Base-by-base conservation (phyloP, 176 grass and related monocot species). In the Lolium multiflorum region DNA sequence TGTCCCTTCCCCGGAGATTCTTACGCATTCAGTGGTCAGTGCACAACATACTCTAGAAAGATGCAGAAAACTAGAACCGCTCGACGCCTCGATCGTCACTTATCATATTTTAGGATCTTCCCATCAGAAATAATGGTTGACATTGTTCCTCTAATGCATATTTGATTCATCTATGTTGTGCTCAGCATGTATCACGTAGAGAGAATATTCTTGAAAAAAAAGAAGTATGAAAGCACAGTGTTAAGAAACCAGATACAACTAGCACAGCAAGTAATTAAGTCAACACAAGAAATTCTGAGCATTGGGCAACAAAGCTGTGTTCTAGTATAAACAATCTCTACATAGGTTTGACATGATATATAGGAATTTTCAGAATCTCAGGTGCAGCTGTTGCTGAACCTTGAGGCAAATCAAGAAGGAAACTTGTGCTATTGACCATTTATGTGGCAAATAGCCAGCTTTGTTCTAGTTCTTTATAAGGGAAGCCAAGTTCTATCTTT, bases 11-110 rank as follows among this genome's bases (percentile, higher is more conserved):
- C 43, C 54, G 63, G 63, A 66, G 47, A 83, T 90, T 87, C 79
- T 72, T 78, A 25, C n/a, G 79, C 21, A 78, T 62, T 55, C 64
- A 14, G 64, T 86, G 65, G 73, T 57, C 35, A 67, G 64, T 84
- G 49, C 74, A 90, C 73, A 26, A 17, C 31, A 17, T 16, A 43
- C 7, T 81, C 71, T 65, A 72, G 71, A 82, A 11, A 81, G 71
- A 83, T 64, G 84, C 71, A 86, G 79, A 44, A 72, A 90, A 90
- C 73, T 21, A 35, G 71, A 86, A 78, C 84, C 82, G 54, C 54
- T 77, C 43, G 20, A 55, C 46, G 11, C 70, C 20, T 73, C 3
- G 41, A 43, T 43, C 22, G 13, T 72, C 18, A 63, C 38, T 71
- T 71, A 82, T 7, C 20, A 22, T 47, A 47, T 47, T 47, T 71